Evolutionary conservation across 495 filamentous ascomycete species (phyloP).

Genomic region (Aspergillus carlsbadensis): DNA sequence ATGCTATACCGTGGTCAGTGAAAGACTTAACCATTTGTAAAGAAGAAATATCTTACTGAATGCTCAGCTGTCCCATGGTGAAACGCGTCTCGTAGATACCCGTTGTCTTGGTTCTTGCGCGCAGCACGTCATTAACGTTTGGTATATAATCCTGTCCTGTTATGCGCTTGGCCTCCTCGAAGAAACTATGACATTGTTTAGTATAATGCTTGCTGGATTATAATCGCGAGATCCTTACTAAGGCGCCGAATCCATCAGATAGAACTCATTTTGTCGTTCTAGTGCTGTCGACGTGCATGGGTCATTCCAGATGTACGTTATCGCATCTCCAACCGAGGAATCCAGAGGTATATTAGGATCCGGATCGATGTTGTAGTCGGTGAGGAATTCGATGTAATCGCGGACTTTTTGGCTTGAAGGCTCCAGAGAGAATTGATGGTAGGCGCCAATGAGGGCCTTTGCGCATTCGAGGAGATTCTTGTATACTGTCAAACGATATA

Average conservation of each 20-base stretch:
- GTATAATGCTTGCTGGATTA: not conserved
- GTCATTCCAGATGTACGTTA: slow-evolving; percentile 88
- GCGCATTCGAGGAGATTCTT: slow-evolving; percentile 97
- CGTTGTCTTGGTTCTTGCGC: slow-evolving; percentile 97
- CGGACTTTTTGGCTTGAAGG: slow-evolving; percentile 67
- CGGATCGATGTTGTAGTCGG: slow-evolving; percentile 85
- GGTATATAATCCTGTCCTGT: slow-evolving; percentile 83
- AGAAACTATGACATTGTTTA: slow-evolving; percentile 65
- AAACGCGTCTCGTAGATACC: slow-evolving; percentile 99
- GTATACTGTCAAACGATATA: slow-evolving; percentile 94
- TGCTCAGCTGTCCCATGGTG: slow-evolving; percentile 96
- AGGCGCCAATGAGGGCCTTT: slow-evolving; percentile 83
- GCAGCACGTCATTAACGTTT: slow-evolving; percentile 86
- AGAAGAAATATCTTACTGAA: slow-evolving; percentile 69
- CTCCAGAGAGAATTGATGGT: slow-evolving; percentile 83
- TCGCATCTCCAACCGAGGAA: slow-evolving; percentile 72
- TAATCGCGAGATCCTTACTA: slow-evolving; percentile 65
- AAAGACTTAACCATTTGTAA: not conserved
- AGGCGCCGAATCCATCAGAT: slow-evolving; percentile 98
- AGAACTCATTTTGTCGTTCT: slow-evolving; percentile 96
- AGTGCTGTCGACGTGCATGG: slow-evolving; percentile 78
- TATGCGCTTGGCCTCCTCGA: slow-evolving; percentile 88
- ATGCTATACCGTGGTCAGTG: slow-evolving; percentile 59
- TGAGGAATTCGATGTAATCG: slow-evolving; percentile 73
- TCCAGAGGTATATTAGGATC: slow-evolving; percentile 83